Evolutionary conservation across 2,329 filamentous ascomycete species (phyloP), one percentile per base, ranked within the genome.

Genomic region (Kalmusia sp.): DNA sequence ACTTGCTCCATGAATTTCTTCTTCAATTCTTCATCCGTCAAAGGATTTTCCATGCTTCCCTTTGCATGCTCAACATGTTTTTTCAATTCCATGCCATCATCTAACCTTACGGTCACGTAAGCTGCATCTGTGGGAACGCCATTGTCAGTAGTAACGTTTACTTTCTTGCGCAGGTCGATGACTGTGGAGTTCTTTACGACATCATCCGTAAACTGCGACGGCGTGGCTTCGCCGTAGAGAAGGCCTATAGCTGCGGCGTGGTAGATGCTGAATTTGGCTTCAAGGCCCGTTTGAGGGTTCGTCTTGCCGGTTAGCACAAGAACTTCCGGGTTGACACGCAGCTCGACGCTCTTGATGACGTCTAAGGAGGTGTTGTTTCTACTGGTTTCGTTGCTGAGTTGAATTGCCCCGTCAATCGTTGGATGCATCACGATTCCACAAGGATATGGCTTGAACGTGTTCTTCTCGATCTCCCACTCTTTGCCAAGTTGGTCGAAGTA

Each of bases 371-470:
- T 59, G 0, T 69, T 72, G 33, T 72, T 58, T 9, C 58, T 44
- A 11, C 63, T 41, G 34, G 77, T 64, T 44, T 81, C 67, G 1
- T 69, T 61, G 58, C 79, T 76, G 12, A 84, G 59, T 58, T 81
- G 78, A 12, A 79, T 77, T 54, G 78, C 80, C 2, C 69, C 81
- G 62, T 85, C 82, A 51, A 85, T 84, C 3, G 78, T 73, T 1
- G 82, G 81, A 63, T 85, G 82, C 56, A 83, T 80, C 0, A 84
- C 80, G 54, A 84, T 84, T 1, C 82, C 82, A 63, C 82, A 84
- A 0, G 82, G 82, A 54, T 81, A 85, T 0, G 82, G 82, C 62
- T 85, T 84, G 69, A 84, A 84, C 1, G 79, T 77, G 55, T 84
- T 84, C 57, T 76, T 76, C 59, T 78, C 71, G 7, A 81, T 79